Evolutionary conservation across 768 basidiomycete genomes (phyloP), one percentile per base, ranked within the genome.

Genomic region (Tephrocybe sp.): DNA sequence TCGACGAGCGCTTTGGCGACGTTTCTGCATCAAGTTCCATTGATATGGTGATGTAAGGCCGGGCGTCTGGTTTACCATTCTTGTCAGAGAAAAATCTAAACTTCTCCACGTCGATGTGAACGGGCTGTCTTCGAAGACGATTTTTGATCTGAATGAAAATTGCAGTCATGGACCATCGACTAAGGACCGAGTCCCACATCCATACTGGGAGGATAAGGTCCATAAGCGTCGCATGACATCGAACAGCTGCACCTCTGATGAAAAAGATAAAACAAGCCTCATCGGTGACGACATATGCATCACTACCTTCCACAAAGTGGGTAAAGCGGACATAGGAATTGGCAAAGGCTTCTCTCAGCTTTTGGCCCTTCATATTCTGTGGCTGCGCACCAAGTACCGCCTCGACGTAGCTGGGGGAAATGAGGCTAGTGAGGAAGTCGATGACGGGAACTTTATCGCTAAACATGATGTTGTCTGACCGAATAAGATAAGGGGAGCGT

Each of bases 1-100:
- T 32, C 39, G 39, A 40, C 12, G 37, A 15, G 24, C 5, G 15
- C 30, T 34, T 34, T 8, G 39, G 38, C 9, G 39, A 30, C 5
- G 22, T 18, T 16, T 32, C 39, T 11, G 39, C 28, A 12, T 19
- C 50, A n/a, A 51, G 35, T 13, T 51, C 43, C 44, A 51, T 45
- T 11, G 24, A 25, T 4, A 51, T 39, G 7, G 44, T 39, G 22
- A 51, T 46, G 18, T 51, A 51, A 9, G 50, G 50, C 3, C 44
- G 36, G 3, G 34, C 6, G 19, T 51, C 37, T 9, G 9, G 7
- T 3, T 19, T 21, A 3, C 26, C 44, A 8, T 45, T 15, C 9
- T 7, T 9, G 16, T 38, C 15, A 16, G 35, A 27, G 21, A 51
- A 51, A 19, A 51, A 51, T 9, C 19, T 22, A n/a, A 51, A 37